Base-by-base conservation (phyloP, 2,329 filamentous ascomycete species). In the Graphilbum fragrans region DNA sequence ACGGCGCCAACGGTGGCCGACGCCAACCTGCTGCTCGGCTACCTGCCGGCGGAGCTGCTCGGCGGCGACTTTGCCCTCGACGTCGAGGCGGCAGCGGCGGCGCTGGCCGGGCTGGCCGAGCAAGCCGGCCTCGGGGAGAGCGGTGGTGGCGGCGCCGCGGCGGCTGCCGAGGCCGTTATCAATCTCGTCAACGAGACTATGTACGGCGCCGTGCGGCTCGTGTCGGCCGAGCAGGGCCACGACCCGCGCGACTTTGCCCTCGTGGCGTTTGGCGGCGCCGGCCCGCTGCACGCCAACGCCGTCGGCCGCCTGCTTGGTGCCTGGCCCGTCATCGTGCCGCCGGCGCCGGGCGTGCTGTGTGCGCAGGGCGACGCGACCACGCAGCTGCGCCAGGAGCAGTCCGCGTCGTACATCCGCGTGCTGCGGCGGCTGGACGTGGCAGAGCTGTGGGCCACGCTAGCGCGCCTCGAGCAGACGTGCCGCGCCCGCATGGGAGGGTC, bases 291-390 rank as follows among this genome's bases (percentile, higher is more conserved):
- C 45, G 67, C 63, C 4, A 70, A 70, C 40, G 63, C 65, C 4
- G 56, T 70, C 2, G 67, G 67, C 19, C 61, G 68, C 47, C 58
- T 71, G 2, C 58, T 71, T 5, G 64, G 65, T 1, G 63, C 66
- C 3, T 70, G 64, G 62, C 67, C 67, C 5, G 65, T 71, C 17
- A 69, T 70, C n/a, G 55, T 71, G 3, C 67, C 67, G 12, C 65
- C 63, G 2, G 65, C 65, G 2, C 67, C 67, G 5, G 67, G 67
- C 20, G 64, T 67, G 11, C 53, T 70, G 0, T 71, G 67, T 45
- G 67, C 67, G 2, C 62, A 66, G 42, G 67, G 67, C 0, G 67
- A 71, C 53, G 64, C 61, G 3, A 67, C 63, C 1, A 70, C 67
- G 0, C 65, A 66, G 46, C 60, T 70, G 49, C 63, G 63, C 33